Conservation (phyloP, 495 filamentous ascomycete genomes). For the Aspergillus hancockii region DNA sequence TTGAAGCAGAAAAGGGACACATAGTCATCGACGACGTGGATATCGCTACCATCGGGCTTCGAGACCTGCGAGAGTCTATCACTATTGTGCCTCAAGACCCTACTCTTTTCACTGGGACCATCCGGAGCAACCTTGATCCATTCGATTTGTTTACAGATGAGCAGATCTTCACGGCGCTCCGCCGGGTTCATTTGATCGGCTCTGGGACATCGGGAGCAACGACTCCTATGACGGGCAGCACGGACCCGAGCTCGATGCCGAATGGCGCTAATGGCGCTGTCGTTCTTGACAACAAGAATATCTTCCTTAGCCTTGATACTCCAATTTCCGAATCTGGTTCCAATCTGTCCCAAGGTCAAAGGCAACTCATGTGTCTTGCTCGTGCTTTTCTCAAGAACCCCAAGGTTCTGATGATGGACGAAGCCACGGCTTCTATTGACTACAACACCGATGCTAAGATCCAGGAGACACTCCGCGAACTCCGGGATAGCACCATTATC, state of each 20-base stretch:
- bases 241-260: conserved; percentile 25
- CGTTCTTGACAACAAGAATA: conserved; percentile 77
- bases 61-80: conserved; percentile 88
- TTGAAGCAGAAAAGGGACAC: conserved; percentile 88
- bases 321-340: conserved; percentile 88
- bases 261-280: conserved; percentile 41
- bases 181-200: conserved; percentile 87
- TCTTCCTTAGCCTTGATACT: conserved; percentile 86
- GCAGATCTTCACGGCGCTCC: conserved; percentile 83
- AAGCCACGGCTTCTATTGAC: conserved; percentile 97
- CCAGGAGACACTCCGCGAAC: conserved; percentile 88
- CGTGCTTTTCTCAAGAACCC: conserved; percentile 90
- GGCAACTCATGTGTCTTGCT: conserved; percentile 92
- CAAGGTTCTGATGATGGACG: conserved; percentile 96
- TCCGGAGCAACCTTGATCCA: conserved; percentile 93
- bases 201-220: conserved; percentile 50
- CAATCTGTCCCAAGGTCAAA: conserved; percentile 96
- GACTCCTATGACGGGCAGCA: conserved; percentile 43
- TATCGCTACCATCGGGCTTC: conserved; percentile 83
- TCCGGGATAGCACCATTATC: conserved; percentile 85
- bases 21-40: conserved; percentile 91
- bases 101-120: conserved; percentile 94
- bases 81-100: conserved; percentile 99
- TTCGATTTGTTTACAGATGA: conserved; percentile 90
- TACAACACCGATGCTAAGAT: conserved; percentile 95